Conservation (phyloP, 495 filamentous ascomycete species). For the Aspergillus steynii region DNA sequence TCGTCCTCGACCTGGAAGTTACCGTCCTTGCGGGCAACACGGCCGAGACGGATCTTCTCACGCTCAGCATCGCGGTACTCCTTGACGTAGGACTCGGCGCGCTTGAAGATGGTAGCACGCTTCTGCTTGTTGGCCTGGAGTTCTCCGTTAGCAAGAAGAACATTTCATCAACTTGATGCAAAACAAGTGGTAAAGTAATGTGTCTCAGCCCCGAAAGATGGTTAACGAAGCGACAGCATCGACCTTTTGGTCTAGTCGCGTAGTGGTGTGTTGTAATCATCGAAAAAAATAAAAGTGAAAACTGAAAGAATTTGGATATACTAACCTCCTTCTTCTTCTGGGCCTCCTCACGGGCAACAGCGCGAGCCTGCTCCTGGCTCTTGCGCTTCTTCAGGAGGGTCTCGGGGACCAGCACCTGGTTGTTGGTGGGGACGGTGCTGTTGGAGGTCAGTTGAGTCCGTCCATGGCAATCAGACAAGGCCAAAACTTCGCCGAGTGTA, state of each 20-base stretch:
- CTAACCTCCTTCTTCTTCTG: slow-evolving; percentile 89
- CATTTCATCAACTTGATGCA: slow-evolving; percentile 16
- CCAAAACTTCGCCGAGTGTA: slow-evolving; percentile 74
- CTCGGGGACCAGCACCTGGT: slow-evolving; percentile 95
- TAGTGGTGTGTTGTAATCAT: slow-evolving; percentile 78
- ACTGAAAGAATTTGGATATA: slow-evolving; percentile 28
- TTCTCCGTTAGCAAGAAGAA: slow-evolving; percentile 41
- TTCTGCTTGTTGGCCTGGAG: slow-evolving; percentile 92
- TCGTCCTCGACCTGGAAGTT: slow-evolving; percentile 92
- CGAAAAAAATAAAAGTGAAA: slow-evolving; percentile 27
- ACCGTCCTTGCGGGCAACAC: slow-evolving; percentile 86
- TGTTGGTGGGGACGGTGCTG: slow-evolving; percentile 82
- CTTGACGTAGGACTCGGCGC: slow-evolving; percentile 98
- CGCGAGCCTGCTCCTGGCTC: slow-evolving; percentile 96
- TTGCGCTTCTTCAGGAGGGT: slow-evolving; percentile 99
- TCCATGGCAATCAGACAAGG: slow-evolving; percentile 59
- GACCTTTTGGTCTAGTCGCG: slow-evolving; percentile 88
- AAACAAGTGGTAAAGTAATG: slow-evolving; percentile 27
- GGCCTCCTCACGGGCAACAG: slow-evolving; percentile 75
- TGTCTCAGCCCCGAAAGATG: slow-evolving; percentile 99
- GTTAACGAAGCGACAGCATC: slow-evolving; percentile 96
- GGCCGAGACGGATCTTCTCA: slow-evolving; percentile 92
- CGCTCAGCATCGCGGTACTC: slow-evolving; percentile 98
- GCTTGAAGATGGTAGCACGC: slow-evolving; percentile 98
- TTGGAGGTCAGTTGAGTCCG: slow-evolving; percentile 68